phyloP scores from a whole-genome alignment of 2,329 filamentous ascomycete species.

The Fusarium sp. region DNA sequence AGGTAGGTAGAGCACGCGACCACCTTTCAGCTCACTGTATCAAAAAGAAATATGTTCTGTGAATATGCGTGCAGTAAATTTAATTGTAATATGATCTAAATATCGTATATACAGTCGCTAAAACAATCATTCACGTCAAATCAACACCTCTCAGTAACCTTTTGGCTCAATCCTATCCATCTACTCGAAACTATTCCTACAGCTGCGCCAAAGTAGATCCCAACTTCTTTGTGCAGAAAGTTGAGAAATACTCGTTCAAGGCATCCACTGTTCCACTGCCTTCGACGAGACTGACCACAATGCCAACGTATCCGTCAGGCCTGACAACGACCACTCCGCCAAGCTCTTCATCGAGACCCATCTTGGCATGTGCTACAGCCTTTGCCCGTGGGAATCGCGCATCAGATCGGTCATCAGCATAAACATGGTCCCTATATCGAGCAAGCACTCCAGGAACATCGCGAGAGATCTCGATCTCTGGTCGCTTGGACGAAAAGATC shows the following conservation, averaged over 20 bases:
- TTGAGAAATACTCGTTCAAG: conserved; percentile 83
- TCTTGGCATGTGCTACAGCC: conserved; percentile 86
- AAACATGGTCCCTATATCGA: conserved; percentile 84
- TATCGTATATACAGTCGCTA: conserved; percentile 6
- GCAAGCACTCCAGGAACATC: conserved; percentile 78
- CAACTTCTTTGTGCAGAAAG: conserved; percentile 75
- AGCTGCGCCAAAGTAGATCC: conserved; percentile 51
- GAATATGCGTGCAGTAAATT: background rate
- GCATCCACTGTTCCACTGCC: conserved; percentile 84
- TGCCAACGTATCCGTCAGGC: conserved; percentile 88
- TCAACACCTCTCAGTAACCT: background rate
- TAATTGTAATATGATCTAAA: background rate
- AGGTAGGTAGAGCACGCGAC: background rate
- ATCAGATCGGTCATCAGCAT: conserved; percentile 86
- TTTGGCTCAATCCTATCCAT: background rate
- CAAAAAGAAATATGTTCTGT: background rate
- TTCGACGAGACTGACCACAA: conserved; percentile 79
- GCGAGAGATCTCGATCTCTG: conserved; percentile 77
- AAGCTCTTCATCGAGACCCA: conserved; percentile 79
- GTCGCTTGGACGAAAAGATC: conserved; percentile 76
- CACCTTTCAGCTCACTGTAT: background rate
- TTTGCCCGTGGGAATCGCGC: conserved; percentile 74
- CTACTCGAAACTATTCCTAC: conserved; percentile 19
- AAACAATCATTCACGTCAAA: background rate
- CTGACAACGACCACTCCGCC: conserved; percentile 87